Evolutionary conservation across 768 basidiomycete genomes (phyloP), one percentile per base, ranked within the genome.

Genomic region (Coprinellus micaceus): DNA sequence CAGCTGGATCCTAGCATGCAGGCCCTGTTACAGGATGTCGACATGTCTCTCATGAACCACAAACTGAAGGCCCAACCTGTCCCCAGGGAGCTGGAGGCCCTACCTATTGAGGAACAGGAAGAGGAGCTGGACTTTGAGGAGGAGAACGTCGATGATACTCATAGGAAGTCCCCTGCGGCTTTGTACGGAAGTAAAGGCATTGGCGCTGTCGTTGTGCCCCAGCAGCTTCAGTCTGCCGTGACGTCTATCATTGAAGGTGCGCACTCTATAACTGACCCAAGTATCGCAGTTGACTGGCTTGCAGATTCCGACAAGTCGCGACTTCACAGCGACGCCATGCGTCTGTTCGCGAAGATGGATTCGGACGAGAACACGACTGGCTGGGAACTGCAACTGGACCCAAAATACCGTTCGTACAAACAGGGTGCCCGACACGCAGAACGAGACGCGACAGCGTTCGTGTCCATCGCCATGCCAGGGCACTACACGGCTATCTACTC

Each of bases 391-490:
- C 62, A 76, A 10, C 87, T 84, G 64, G 74, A 84, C 54, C 74
- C 75, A 9, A 74, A 71, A 57, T 90, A 91, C 68, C 83, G 80
- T 60, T 85, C 85, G 12, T 71, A 75, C 40, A 71, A 74, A 52
- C 86, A 89, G 64, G 77, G 79, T 33, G 69, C 69, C 55, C 79
- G 79, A 25, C 88, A 89, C 67, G 74, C 74, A 39, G 77, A 81
- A 53, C 79, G 88, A 25, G 89, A 94, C 60, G 91, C 86, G 22
- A 85, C 88, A 24, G 93, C 93, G 4, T 95, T 94, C 67, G 87
- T 88, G 13, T 85, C 89, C 12, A 79, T 94, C 48, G 88, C 86
- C n/a, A 79, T 95, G 60, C 93, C 93, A 1, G 84, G 86, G 2
- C 89, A 94, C 71, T 95, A 89, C 67, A 82, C 91, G 45, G 91